A percentile compares a stretch with the other conserved stretches of the same genome.
These are phyloP conservation scores for Penicillium canariense DNA, from an alignment of 495 filamentous ascomycete genomes.

Conservation along the genomic window DNA sequence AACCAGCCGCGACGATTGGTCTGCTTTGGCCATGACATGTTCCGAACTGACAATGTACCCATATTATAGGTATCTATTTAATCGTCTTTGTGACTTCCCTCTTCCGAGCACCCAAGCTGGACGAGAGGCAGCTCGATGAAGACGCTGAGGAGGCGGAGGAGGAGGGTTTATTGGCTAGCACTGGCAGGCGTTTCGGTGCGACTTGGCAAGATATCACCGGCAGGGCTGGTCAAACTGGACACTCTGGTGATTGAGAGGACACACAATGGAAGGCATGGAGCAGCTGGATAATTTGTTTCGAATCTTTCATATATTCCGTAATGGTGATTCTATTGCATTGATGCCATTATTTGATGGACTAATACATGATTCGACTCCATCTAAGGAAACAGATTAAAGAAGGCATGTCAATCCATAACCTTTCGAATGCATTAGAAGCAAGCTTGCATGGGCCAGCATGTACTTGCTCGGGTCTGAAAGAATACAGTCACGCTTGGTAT, in stretches of 20 bases:
- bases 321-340: not conserved
- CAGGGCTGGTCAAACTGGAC: slow-evolving; percentile 26
- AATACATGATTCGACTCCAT: not conserved
- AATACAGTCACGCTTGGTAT: not conserved
- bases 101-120: slow-evolving; percentile 73
- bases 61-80: slow-evolving; percentile 61
- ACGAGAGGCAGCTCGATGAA: slow-evolving; percentile 73
- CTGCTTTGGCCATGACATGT: not conserved
- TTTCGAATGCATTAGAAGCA: not conserved
- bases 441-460: slow-evolving; percentile 4
- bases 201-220: slow-evolving; percentile 86
- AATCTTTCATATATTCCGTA: not conserved
- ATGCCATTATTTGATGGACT: not conserved
- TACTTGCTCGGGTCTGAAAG: not conserved
- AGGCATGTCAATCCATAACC: not conserved
- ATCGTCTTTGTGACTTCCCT: slow-evolving; percentile 72
- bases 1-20: not conserved
- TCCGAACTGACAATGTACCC: not conserved
- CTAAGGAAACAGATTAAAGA: not conserved
- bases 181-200: slow-evolving; percentile 74
- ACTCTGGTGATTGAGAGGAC: not conserved
- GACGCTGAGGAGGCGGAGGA: slow-evolving; percentile 95
- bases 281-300: not conserved
- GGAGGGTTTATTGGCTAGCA: slow-evolving; percentile 82
- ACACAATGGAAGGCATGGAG: not conserved